These are phyloP conservation scores for Mrakia gelida DNA, from an alignment of 768 basidiomycete genomes.

Conservation along the genomic window DNA sequence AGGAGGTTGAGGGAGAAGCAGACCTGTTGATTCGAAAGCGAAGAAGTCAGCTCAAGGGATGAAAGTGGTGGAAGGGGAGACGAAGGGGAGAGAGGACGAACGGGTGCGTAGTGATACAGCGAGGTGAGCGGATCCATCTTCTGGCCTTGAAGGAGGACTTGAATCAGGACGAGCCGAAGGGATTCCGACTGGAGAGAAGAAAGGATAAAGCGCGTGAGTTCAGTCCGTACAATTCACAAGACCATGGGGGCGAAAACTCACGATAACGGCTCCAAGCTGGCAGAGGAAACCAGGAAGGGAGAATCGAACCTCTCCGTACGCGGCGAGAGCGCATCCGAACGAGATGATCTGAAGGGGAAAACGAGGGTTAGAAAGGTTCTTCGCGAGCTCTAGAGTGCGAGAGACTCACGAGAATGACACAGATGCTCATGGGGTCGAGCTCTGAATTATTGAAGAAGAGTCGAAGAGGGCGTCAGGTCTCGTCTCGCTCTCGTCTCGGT, in stretches of 20 bases:
- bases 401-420: conserved; percentile 6
- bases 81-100: conserved; percentile 43
- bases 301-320: conserved; percentile 77
- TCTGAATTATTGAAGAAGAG: background rate
- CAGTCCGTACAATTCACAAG: too few relatives aligned
- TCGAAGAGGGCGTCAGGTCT: too few relatives aligned
- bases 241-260: background rate
- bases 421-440: conserved; percentile 15
- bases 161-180: conserved; percentile 84
- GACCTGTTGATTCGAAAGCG: conserved; percentile 3
- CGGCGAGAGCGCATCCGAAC: conserved; percentile 54
- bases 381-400: background rate
- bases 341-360: conserved; percentile 60
- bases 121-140: conserved; percentile 99
- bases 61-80: background rate
- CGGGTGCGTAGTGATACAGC: conserved; percentile 63
- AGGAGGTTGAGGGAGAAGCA: conserved; percentile 84
- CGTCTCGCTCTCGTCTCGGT: background rate
- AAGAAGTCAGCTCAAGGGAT: background rate
- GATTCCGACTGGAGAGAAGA: conserved; percentile 18
- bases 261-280: conserved; percentile 63
- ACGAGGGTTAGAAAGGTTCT: background rate
- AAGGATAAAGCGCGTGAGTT: background rate
- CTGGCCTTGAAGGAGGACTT: conserved; percentile 83
- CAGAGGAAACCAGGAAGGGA: conserved; percentile 79